These are phyloP conservation scores for Phialocephala sp. DNA, from an alignment of 2,329 filamentous ascomycete species.

Conservation along the genomic window DNA sequence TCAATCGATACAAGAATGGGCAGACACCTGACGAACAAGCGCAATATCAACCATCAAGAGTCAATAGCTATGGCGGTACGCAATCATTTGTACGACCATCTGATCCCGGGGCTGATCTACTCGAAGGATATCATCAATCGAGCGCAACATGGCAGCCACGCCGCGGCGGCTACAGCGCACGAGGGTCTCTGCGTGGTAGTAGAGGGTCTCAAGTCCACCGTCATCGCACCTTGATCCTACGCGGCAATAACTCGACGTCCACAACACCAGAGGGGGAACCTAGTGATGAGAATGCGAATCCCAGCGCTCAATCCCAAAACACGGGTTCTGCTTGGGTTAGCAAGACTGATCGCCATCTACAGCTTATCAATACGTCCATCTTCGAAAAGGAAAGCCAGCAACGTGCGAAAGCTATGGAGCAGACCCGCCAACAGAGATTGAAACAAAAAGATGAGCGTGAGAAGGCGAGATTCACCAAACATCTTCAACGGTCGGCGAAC, in stretches of 20 bases:
- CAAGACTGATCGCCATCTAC: slow-evolving; percentile 76
- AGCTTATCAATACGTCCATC: slow-evolving; percentile 80
- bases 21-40: slow-evolving; percentile 46
- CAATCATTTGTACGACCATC: slow-evolving; percentile 9
- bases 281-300: slow-evolving; percentile 31
- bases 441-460: slow-evolving; percentile 61
- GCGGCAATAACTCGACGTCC: slow-evolving; percentile 44
- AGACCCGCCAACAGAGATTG: slow-evolving; percentile 65
- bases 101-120: slow-evolving; percentile 26
- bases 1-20: slow-evolving; percentile 78
- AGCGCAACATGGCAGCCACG: slow-evolving; percentile 35
- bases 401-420: slow-evolving; percentile 73
- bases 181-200: slow-evolving; percentile 45
- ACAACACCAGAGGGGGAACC: slow-evolving; percentile 12
- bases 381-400: slow-evolving; percentile 76
- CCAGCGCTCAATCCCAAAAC: slow-evolving; percentile 7
- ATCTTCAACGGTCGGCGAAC: slow-evolving; percentile 47
- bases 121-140: slow-evolving; percentile 36
- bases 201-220: slow-evolving; percentile 51
- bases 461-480: slow-evolving; percentile 60
- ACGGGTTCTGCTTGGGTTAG: slow-evolving; percentile 65
- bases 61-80: slow-evolving; percentile 33
- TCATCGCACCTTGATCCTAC: slow-evolving; percentile 70
- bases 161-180: slow-evolving; percentile 35
- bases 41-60: slow-evolving; percentile 23